A percentile compares a stretch with the other conserved stretches of the same genome.
phyloP scores from a whole-genome alignment of 805 yeast genomes.

The Yarrowia yakushimensis region DNA sequence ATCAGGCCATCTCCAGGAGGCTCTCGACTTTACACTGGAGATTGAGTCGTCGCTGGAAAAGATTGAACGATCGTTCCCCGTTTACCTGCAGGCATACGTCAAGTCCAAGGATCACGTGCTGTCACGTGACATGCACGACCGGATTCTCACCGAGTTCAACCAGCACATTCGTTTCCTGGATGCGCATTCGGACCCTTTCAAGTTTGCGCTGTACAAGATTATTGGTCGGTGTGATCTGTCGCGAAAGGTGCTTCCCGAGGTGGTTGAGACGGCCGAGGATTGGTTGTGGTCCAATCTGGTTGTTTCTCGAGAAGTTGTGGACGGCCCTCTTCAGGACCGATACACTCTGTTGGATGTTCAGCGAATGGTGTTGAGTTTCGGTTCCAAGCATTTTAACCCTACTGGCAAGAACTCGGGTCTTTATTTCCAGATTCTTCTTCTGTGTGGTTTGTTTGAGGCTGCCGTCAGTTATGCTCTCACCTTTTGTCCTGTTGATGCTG shows the following conservation, averaged over 20 bases:
- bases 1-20: conserved; percentile 78
- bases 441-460: conserved; percentile 76
- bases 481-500: conserved; percentile 76
- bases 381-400: conserved; percentile 62
- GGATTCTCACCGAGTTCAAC: conserved; percentile 74
- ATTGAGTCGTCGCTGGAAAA: conserved; percentile 74
- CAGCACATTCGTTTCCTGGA: conserved; percentile 67
- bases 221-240: conserved; percentile 84
- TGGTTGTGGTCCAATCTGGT: conserved; percentile 94
- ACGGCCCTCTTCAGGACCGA: conserved; percentile 57
- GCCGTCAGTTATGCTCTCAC: conserved; percentile 65
- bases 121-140: conserved; percentile 62
- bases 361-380: conserved; percentile 63
- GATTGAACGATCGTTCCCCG: conserved; percentile 78
- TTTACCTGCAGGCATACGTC: conserved; percentile 69
- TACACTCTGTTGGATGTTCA: conserved; percentile 76
- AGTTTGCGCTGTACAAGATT: conserved; percentile 84
- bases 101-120: conserved; percentile 53
- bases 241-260: conserved; percentile 63
- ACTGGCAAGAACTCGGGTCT: conserved; percentile 61
- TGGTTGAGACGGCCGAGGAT: conserved; percentile 80
- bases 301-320: conserved; percentile 58
- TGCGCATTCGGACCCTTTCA: conserved; percentile 79
- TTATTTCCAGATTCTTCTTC: conserved; percentile 68
- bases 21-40: conserved; percentile 60